Evolutionary conservation across 805 yeast species (phyloP), one percentile per base, ranked within the genome.

Genomic region (Yamadazyma endophytica): DNA sequence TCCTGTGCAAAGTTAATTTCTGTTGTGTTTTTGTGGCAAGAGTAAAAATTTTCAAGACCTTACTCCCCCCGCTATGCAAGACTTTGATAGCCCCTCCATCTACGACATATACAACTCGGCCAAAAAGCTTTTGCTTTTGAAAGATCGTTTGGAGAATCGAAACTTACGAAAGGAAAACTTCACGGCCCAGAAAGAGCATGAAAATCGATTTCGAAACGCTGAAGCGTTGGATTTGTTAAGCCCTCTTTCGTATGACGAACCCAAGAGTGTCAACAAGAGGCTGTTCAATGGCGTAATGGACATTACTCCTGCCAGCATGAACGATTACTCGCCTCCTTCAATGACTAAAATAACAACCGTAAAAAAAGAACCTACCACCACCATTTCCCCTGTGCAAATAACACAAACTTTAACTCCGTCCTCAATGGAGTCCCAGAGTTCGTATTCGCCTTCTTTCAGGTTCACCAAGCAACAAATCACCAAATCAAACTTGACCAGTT

Each of bases 51-150:
- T n/a, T n/a, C n/a, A n/a, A n/a, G n/a, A n/a, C n/a, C n/a, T n/a
- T n/a, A n/a, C n/a, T n/a, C n/a, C n/a, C n/a, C n/a, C n/a, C n/a
- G n/a, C n/a, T n/a, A n/a, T 23, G 13, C 34, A 30, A 23, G 43
- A 42, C 26, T 42, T 42, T 26, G 46, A 42, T 18, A 34, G 33
- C 20, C 70, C 70, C 9, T 56, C 68, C 7, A 61, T 65, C 13
- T 50, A 53, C 39, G 70, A 65, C 41, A 59, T 65, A 21, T 63
- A 64, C 39, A 42, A 54, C 44, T 64, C 68, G 18, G 72, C 70
- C 7, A 61, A 58, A 37, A 60, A 56, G 34, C 47, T 65, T 18
- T 45, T 65, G 28, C 47, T 61, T 13, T 50, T 65, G 24, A 65
- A 64, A 35, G 54, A 62, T 4, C 42, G 72, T 27, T 61, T 64